Evolutionary conservation across 1,139 yeast species (phyloP).

Genomic region (Suhomyces maxii): DNA sequence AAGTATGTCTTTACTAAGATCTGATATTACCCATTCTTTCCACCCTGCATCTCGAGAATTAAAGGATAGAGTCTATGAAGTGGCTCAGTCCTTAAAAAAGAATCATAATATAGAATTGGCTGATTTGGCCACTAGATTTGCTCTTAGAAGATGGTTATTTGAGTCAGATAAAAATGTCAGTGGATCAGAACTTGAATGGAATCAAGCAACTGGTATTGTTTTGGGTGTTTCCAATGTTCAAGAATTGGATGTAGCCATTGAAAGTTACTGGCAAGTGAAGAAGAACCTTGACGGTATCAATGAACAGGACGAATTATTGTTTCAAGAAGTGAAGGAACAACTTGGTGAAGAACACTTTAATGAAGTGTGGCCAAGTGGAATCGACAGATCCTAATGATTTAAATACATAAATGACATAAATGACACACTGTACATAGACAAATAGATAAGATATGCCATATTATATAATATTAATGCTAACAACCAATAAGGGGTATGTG

Average conservation of each 20-base stretch:
- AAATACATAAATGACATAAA: too few species aligned
- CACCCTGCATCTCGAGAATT: constrained; percentile 79
- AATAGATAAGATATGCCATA: too few species aligned
- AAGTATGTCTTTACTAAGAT: constrained; percentile 81
- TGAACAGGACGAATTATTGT: constrained; percentile 43
- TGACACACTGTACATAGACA: too few species aligned
- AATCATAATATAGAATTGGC: constrained; percentile 61
- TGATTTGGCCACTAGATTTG: constrained; percentile 76
- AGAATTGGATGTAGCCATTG: constrained; percentile 67
- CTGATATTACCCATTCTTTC: constrained; percentile 65
- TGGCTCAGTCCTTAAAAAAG: constrained; percentile 47
- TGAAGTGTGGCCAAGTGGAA: constrained; percentile 76
- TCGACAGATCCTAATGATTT: constrained; percentile 17
- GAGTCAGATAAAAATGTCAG: constrained; percentile 17
- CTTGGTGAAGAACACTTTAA: constrained; percentile 54
- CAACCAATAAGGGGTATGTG: too few species aligned
- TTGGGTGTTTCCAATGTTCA: constrained; percentile 66
- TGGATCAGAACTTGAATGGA: constrained; percentile 21
- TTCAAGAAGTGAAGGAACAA: constrained; percentile 43
- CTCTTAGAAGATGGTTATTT: constrained; percentile 60
- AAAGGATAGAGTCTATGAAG: constrained; percentile 51
- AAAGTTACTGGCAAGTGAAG: constrained; percentile 53
- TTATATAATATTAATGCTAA: too few species aligned
- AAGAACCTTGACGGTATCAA: constrained; percentile 29
- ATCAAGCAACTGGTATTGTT: constrained; percentile 58